phyloP scores from a whole-genome alignment of 495 filamentous ascomycete genomes.

The Penicillium fimorum region DNA sequence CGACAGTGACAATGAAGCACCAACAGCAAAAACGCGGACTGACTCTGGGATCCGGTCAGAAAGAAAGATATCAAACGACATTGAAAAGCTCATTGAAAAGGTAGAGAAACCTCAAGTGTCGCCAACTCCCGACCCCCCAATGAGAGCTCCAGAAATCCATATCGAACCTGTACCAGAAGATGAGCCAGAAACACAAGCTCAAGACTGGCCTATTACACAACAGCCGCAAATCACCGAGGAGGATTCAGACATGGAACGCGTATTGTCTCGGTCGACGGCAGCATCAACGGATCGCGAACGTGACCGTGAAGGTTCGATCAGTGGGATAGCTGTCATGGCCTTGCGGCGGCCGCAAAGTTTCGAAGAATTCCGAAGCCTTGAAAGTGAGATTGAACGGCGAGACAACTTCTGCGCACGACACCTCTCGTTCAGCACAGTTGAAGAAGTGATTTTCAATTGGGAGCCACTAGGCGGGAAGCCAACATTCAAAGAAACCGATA shows the following conservation, averaged over 20 bases:
- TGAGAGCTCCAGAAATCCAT: slow-evolving; percentile 37
- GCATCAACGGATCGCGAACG: slow-evolving; percentile 34
- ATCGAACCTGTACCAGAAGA: slow-evolving; percentile 30
- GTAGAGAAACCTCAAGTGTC: slow-evolving; percentile 11
- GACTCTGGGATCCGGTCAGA: slow-evolving; percentile 20
- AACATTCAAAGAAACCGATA: slow-evolving; percentile 26
- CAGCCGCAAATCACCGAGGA: slow-evolving; percentile 27
- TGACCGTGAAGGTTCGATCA: slow-evolving; percentile 16
- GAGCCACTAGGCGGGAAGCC: slow-evolving; percentile 44
- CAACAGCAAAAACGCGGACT: slow-evolving; percentile 14
- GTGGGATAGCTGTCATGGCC: slow-evolving; percentile 32
- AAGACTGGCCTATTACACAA: slow-evolving; percentile 16
- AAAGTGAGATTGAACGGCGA: slow-evolving; percentile 25
- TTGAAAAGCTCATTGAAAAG: slow-evolving; percentile 19
- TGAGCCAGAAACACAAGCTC: slow-evolving; percentile 20
- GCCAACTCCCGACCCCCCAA: slow-evolving; percentile 17
- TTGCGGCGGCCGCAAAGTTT: slow-evolving; percentile 49
- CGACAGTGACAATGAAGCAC: slow-evolving; percentile 37
- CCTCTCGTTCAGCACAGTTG: slow-evolving; percentile 85
- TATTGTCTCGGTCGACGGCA: slow-evolving; percentile 36
- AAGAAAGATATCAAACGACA: slow-evolving; percentile 22
- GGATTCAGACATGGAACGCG: slow-evolving; percentile 33
- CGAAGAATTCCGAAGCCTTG: slow-evolving; percentile 27
- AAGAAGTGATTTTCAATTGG: slow-evolving; percentile 81
- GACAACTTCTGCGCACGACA: slow-evolving; percentile 65